Base-by-base conservation (phyloP, 2,329 filamentous ascomycete species). In the Aspergillus carbonarius region DNA sequence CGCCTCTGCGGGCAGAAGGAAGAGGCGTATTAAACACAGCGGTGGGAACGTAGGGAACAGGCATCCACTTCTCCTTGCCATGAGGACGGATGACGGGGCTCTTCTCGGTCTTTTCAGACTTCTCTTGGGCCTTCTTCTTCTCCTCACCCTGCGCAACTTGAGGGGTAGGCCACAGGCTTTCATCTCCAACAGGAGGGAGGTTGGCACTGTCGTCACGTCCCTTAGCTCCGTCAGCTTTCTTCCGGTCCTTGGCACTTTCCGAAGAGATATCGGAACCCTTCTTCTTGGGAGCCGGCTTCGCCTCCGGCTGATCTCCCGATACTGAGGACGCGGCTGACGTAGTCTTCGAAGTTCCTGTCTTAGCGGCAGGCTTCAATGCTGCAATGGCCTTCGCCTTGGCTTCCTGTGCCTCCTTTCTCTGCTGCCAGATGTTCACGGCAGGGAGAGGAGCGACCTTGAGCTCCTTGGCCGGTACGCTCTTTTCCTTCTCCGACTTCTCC, bases 1-100 rank as follows among this genome's bases (percentile, higher is more conserved):
- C 82, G 54, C 83, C 83, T 66, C 83, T 79, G 57, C 83, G 79
- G 61, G 77, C 72, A 46, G 76, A 66, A 12, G 79, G 79, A 35
- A 96, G 75, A 27, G 90, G 91, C 0, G 95, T 97, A 72, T 91
- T 89, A 76, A 96, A 98, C 58, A 88, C 88, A 50, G 95, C 92
- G 13, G 86, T 89, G 8, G 92, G 93, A 12, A 91, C 91, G 69
- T 93, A 93, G 34, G 88, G 86, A 58, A 97, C 85, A 1, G 87
- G 84, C 59, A 91, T 87, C 93, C 95, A 98, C 70, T 92, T 91
- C 68, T 90, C 87, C 80, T 96, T 96, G 57, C 84, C 81, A 61
- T 85, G 80, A 13, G 79, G 74, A 66, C 83, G 88, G 74, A 79
- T 85, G 67, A 66, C 74, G 67, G 70, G 81, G 67, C 55, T 86